Percentiles rank a stretch among this genome's conserved stretches.
These are phyloP conservation scores for Kwoniella sp. DNA, from an alignment of 768 basidiomycete species.

Conservation along the genomic window DNA sequence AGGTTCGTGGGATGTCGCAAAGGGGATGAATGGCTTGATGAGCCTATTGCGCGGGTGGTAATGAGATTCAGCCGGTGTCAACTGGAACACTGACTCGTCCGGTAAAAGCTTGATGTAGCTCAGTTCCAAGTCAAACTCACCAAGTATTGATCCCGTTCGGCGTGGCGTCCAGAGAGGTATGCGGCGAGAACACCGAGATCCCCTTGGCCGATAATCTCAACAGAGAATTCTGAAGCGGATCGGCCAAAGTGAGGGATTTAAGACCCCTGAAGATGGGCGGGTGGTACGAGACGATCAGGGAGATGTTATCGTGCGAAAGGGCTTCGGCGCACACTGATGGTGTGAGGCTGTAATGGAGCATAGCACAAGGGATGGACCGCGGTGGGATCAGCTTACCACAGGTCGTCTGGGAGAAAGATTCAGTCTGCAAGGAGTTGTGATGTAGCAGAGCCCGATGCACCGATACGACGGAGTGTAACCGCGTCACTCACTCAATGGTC, in stretches of 20 bases:
- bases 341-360: conserved; percentile 55
- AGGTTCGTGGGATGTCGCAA: conserved; percentile 19
- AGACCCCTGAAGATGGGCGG: conserved; percentile 64
- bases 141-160: conserved; percentile 88
- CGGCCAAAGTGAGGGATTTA: conserved; percentile 75
- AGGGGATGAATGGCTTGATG: conserved; percentile 36
- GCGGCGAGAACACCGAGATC: conserved; percentile 83
- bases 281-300: conserved; percentile 51
- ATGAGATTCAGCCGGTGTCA: neutral
- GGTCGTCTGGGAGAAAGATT: too few relatives aligned
- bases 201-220: conserved; percentile 78
- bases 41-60: conserved; percentile 29
- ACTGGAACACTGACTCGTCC: neutral
- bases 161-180: conserved; percentile 83
- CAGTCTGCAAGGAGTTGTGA: too few relatives aligned
- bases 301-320: conserved; percentile 39
- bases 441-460: too few relatives aligned
- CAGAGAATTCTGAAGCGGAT: conserved; percentile 77
- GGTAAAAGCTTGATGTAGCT: neutral
- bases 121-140: conserved; percentile 50
- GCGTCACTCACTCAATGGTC: conserved; percentile 68
- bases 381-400: too few relatives aligned
- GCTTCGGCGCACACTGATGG: conserved; percentile 56
- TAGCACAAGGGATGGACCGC: too few relatives aligned
- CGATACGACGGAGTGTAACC: neutral